Evolutionary conservation across 1,284 basidiomycete species (phyloP).

Genomic region (Rhodotorula mucilaginosa): DNA sequence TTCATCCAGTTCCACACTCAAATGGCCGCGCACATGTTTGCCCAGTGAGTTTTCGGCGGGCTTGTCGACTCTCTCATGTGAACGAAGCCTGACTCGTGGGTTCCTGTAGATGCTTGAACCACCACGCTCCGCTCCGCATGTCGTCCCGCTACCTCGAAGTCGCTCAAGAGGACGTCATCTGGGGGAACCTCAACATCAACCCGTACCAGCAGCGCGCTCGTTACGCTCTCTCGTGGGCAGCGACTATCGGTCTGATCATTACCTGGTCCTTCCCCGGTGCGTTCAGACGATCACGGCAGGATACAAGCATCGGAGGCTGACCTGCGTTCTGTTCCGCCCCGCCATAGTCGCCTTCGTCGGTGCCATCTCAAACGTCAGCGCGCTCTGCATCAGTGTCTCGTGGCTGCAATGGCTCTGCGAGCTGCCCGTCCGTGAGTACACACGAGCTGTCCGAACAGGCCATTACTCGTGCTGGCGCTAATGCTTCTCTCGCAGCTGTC

Average conservation of each 20-base stretch:
- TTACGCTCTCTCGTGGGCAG: constrained; percentile 53
- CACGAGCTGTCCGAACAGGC: neutral
- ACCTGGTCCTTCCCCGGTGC: constrained; percentile 60
- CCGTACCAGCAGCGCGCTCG: constrained; percentile 77
- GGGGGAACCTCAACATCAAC: constrained; percentile 81
- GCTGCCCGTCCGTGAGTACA: constrained; percentile 56
- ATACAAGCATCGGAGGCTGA: too few species aligned
- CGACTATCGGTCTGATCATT: constrained; percentile 62
- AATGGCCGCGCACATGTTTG: constrained; percentile 85
- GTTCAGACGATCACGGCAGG: neutral
- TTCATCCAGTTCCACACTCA: constrained; percentile 93
- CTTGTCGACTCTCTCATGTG: constrained; percentile 26
- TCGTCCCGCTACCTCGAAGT: constrained; percentile 61
- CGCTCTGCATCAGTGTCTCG: constrained; percentile 61
- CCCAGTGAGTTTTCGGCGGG: constrained; percentile 42
- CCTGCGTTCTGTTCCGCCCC: neutral
- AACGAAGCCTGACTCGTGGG: constrained; percentile 14
- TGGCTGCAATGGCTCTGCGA: constrained; percentile 83
- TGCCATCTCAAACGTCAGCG: constrained; percentile 73
- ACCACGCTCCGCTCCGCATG: constrained; percentile 60
- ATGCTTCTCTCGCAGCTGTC: constrained; percentile 52
- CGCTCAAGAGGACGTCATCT: constrained; percentile 81
- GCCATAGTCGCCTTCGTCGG: constrained; percentile 67
- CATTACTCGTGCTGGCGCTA: too few species aligned
- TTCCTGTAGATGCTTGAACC: constrained; percentile 35